Percentiles rank a stretch among this genome's conserved stretches.
Conservation (phyloP, 169 alveolate genomes). For the Plasmodium vivax region DNA sequence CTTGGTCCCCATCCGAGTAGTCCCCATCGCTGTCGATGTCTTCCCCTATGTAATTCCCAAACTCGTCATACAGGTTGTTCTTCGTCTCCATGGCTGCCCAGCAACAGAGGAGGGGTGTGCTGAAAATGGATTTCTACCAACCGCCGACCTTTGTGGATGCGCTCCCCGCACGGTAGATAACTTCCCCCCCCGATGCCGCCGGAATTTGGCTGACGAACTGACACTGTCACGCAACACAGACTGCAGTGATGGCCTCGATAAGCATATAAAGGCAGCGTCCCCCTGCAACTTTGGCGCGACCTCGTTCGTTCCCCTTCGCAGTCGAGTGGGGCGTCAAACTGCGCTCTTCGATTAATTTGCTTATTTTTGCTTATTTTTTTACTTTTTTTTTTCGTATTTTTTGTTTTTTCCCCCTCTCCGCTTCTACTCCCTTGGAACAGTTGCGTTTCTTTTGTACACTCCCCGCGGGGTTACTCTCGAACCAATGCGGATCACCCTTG, state of each 20-base stretch:
- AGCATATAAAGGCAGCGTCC: not conserved
- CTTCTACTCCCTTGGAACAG: not conserved
- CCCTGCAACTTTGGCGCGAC: not conserved
- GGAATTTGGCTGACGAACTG: too few species aligned
- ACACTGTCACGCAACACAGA: not conserved
- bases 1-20: slow-evolving; percentile 51
- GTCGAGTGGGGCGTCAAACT: not conserved
- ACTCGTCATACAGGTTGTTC: slow-evolving; percentile 96
- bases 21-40: slow-evolving; percentile 88
- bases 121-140: too few species aligned
- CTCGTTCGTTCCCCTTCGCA: not conserved
- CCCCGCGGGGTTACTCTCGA: not conserved
- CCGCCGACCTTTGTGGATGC: not conserved
- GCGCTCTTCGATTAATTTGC: not conserved
- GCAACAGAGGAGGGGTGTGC: not conserved
- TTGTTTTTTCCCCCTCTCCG: not conserved
- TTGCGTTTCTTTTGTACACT: not conserved
- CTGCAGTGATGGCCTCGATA: too few species aligned
- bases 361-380: not conserved
- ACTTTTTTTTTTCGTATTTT: not conserved
- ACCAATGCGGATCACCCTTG: not conserved
- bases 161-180: not conserved
- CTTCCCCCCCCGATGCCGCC: not conserved
- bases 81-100: slow-evolving; percentile 17
- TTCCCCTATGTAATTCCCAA: slow-evolving; percentile 99